Percentiles rank a stretch among this genome's conserved stretches.
Evolutionary conservation across 352 stramenopile species (phyloP).

Genomic region (Pythium periplocum): DNA sequence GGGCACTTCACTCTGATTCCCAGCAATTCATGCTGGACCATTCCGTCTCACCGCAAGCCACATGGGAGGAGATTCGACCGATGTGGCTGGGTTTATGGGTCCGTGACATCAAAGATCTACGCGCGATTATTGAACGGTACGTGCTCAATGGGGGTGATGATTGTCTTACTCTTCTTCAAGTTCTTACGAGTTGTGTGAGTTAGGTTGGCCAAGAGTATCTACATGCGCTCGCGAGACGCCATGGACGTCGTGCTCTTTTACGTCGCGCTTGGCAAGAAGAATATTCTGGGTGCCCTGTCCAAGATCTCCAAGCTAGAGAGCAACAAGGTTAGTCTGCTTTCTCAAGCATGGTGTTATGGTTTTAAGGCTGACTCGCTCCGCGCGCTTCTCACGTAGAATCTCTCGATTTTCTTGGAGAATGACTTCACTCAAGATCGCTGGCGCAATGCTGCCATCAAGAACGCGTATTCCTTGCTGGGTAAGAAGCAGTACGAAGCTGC

Average conservation of each 20-base stretch:
- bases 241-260: constrained; percentile 77
- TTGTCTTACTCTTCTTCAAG: not conserved
- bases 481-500: constrained; percentile 91
- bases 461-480: constrained; percentile 92
- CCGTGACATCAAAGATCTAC: constrained; percentile 66
- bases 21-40: constrained; percentile 72
- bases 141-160: not conserved
- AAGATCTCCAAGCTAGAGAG: constrained; percentile 68
- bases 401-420: constrained; percentile 72
- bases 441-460: constrained; percentile 89
- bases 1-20: constrained; percentile 81
- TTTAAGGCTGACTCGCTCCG: too few relatives aligned
- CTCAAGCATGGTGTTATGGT: too few relatives aligned
- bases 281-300: constrained; percentile 62
- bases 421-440: constrained; percentile 81
- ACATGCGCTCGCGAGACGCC: constrained; percentile 56
- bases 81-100: constrained; percentile 81
- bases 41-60: constrained; percentile 46
- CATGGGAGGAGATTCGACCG: constrained; percentile 58
- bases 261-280: constrained; percentile 74
- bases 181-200: not conserved
- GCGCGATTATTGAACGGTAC: constrained; percentile 59
- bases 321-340: constrained; percentile 44
- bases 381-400: constrained; percentile 29
- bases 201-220: constrained; percentile 68